phyloP scores from a whole-genome alignment of 805 yeast species.

The Maudiozyma turicensis region DNA sequence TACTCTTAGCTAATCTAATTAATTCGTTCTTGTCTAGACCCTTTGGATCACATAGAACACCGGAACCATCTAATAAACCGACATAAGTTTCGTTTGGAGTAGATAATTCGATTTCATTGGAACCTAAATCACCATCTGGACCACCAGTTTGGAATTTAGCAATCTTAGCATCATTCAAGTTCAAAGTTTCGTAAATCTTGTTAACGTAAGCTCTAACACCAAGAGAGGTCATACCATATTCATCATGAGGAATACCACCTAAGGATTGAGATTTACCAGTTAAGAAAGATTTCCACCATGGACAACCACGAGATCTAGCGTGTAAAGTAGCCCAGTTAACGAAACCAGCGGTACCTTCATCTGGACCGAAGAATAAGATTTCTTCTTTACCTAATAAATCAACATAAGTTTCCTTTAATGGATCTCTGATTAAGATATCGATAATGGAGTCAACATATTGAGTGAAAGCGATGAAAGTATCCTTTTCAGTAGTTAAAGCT shows the following conservation, averaged over 20 bases:
- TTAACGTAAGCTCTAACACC: slow-evolving; percentile 89
- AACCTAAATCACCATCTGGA: slow-evolving; percentile 96
- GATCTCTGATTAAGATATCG: slow-evolving; percentile 74
- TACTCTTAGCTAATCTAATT: slow-evolving; percentile 61
- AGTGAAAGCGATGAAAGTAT: slow-evolving; percentile 76
- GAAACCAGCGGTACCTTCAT: slow-evolving; percentile 92
- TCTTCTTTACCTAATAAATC: slow-evolving; percentile 79
- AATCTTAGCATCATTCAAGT: slow-evolving; percentile 47
- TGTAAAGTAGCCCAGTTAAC: slow-evolving; percentile 97
- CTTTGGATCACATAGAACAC: slow-evolving; percentile 84
- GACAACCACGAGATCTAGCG: slow-evolving; percentile 85
- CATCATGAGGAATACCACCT: slow-evolving; percentile 98
- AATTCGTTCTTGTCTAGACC: slow-evolving; percentile 81
- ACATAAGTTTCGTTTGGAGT: slow-evolving; percentile 67
- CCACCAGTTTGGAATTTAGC: slow-evolving; percentile 95
- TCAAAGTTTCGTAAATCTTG: slow-evolving; percentile 72
- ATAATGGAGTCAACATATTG: slow-evolving; percentile 88
- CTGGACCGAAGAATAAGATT: slow-evolving; percentile 97
- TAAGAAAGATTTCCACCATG: slow-evolving; percentile 97
- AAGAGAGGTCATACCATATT: slow-evolving; percentile 93
- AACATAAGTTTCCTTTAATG: slow-evolving; percentile 72
- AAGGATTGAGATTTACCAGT: slow-evolving; percentile 87
- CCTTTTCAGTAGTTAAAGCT: slow-evolving; percentile 57
- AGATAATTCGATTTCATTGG: slow-evolving; percentile 86
- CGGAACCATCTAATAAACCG: slow-evolving; percentile 90